Conservation (phyloP, 805 yeast species). For the Wickerhamomyces bisporus region DNA sequence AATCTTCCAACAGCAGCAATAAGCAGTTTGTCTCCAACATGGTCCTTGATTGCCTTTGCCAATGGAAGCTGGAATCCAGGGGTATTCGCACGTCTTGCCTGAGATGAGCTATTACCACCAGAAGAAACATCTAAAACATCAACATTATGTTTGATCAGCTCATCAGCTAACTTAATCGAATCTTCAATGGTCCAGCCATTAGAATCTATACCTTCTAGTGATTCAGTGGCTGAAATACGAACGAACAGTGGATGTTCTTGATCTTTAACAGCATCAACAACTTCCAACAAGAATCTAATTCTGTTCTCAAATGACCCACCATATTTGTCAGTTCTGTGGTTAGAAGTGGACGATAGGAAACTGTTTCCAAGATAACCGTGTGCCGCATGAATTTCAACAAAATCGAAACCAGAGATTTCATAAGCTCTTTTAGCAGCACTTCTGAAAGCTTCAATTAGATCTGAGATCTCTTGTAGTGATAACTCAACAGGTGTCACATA, state of each 20-base stretch:
- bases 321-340: slow-evolving; percentile 46
- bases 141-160: slow-evolving; percentile 38
- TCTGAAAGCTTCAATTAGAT: slow-evolving; percentile 37
- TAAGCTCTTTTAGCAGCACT: slow-evolving; percentile 45
- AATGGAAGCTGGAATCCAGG: slow-evolving; percentile 33
- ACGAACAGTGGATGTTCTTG: slow-evolving; percentile 41
- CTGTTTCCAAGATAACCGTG: slow-evolving; percentile 59
- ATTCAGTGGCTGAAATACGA: slow-evolving; percentile 37
- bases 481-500: slow-evolving; percentile 36
- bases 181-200: slow-evolving; percentile 42
- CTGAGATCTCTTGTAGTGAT: slow-evolving; percentile 35
- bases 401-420: slow-evolving; percentile 48
- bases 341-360: slow-evolving; percentile 44
- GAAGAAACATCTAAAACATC: slow-evolving; percentile 51
- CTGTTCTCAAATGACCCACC: slow-evolving; percentile 46
- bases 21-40: slow-evolving; percentile 36
- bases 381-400: slow-evolving; percentile 60
- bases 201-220: slow-evolving; percentile 27
- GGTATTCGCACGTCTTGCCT: slow-evolving; percentile 17
- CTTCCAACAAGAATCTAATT: slow-evolving; percentile 26
- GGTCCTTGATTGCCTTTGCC: slow-evolving; percentile 38
- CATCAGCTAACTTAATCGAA: slow-evolving; percentile 34
- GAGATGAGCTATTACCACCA: slow-evolving; percentile 41
- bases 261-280: slow-evolving; percentile 33
- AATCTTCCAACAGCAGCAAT: slow-evolving; percentile 47